Percentiles rank a stretch among this genome's conserved stretches.
phyloP scores from a whole-genome alignment of 1,284 basidiomycete genomes.

The Leccinum colubrinum region DNA sequence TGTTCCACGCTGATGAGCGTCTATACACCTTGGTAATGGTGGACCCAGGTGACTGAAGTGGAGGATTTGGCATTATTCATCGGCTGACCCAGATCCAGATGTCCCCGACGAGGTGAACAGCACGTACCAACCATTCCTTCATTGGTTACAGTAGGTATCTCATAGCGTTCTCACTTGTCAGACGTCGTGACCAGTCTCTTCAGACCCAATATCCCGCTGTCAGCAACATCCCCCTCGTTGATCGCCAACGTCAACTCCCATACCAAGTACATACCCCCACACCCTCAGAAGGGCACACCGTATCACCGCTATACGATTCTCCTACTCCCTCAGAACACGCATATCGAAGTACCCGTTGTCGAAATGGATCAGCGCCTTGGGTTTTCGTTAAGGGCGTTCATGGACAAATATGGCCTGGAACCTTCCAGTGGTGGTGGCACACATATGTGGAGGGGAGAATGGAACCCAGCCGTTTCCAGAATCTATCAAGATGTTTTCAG shows the following conservation, averaged over 20 bases:
- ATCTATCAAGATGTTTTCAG: slow-evolving; percentile 71
- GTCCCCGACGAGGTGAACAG: slow-evolving; percentile 69
- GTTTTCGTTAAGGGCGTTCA: slow-evolving; percentile 70
- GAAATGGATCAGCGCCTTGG: slow-evolving; percentile 43
- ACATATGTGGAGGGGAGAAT: slow-evolving; percentile 84
- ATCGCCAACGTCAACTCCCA: slow-evolving; percentile 46
- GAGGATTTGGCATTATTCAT: neutral
- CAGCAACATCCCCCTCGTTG: slow-evolving; percentile 48
- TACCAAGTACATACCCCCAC: slow-evolving; percentile 80
- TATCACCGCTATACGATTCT: slow-evolving; percentile 86
- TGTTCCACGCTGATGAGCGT: slow-evolving; percentile 77
- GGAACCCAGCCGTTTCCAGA: slow-evolving; percentile 63
- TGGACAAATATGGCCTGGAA: slow-evolving; percentile 52
- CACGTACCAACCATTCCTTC: slow-evolving; percentile 74
- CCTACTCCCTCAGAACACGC: slow-evolving; percentile 66
- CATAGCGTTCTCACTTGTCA: neutral
- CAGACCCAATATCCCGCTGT: slow-evolving; percentile 82
- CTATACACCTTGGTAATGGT: slow-evolving; percentile 89
- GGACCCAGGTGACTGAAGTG: slow-evolving; percentile 64
- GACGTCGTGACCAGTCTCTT: neutral
- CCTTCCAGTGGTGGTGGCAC: slow-evolving; percentile 61
- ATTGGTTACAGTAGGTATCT: slow-evolving; percentile 78
- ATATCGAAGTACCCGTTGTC: slow-evolving; percentile 39
- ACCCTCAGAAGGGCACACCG: slow-evolving; percentile 80
- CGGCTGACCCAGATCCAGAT: slow-evolving; percentile 45